phyloP scores from a whole-genome alignment of 495 filamentous ascomycete genomes.

The Xylaria curta region DNA sequence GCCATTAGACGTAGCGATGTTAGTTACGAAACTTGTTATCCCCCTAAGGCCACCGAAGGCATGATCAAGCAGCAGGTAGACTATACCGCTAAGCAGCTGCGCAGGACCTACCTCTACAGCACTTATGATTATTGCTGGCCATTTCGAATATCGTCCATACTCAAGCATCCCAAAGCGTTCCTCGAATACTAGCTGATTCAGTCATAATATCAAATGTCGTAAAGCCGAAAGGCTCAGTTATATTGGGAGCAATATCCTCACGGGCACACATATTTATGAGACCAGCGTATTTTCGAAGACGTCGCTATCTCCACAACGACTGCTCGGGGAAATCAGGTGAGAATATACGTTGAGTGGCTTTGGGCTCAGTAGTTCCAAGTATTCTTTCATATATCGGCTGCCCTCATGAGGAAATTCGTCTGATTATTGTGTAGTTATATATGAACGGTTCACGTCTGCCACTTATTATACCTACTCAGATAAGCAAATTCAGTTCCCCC shows the following conservation, averaged over 20 bases:
- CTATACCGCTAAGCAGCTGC: not conserved
- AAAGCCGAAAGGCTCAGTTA: slow-evolving; percentile 38
- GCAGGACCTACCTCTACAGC: not conserved
- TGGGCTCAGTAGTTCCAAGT: not conserved
- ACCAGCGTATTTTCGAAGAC: slow-evolving; percentile 49
- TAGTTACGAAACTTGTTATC: not conserved
- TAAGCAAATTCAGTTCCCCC: not conserved
- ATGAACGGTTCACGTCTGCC: no score
- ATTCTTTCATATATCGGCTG: no score
- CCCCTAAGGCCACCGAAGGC: not conserved
- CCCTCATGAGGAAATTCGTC: no score
- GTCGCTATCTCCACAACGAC: slow-evolving; percentile 51
- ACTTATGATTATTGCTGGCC: not conserved
- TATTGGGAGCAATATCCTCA: slow-evolving; percentile 42
- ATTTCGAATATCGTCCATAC: not conserved
- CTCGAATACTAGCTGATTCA: slow-evolving; percentile 49
- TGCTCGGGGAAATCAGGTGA: slow-evolving; percentile 55
- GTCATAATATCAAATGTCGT: slow-evolving; percentile 57
- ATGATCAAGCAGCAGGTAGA: not conserved
- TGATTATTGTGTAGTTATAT: no score
- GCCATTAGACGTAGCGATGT: not conserved
- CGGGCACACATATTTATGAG: slow-evolving; percentile 35
- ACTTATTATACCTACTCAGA: not conserved
- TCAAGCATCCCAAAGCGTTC: slow-evolving; percentile 50
- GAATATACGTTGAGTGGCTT: slow-evolving; percentile 42